Base-by-base conservation (phyloP, 129 eudicot genomes). In the Oenanthe sinensis region DNA sequence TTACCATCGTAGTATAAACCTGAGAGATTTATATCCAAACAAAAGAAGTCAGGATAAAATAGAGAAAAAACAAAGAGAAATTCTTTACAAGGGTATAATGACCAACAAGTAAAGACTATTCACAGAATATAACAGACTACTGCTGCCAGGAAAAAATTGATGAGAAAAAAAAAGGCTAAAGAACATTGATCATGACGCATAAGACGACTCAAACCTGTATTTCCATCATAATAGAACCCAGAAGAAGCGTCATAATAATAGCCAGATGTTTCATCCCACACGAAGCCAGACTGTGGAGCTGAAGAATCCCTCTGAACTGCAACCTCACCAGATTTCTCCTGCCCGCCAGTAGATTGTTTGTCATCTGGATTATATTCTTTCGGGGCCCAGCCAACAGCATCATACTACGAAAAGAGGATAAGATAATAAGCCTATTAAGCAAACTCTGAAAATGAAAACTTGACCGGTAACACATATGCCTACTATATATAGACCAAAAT, bases 231-330 rank as follows among this genome's bases (percentile, higher is more conserved):
- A 79, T 95, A 95, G 88, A 95, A 95, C 16, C 97, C 99, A 72
- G 97, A 95, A 83, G 91, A 82, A 76, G 99, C 96, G 87, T 95
- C 97, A 58, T 92, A 95, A 82, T 95, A 95, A 81, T 95, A 92
- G 75, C 99, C 97, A 78, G 97, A 95, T 37, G 97, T 91, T 90
- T 95, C 97, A 80, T 95, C 99, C 98, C 99, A 95, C 73, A 95
- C 95, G 63, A 95, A 95, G 55, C 99, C 99, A 81, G 97, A 87
- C 73, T 90, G 95, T 6, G 95, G 96, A 44, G 91, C 97, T 8
- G 87, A 86, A 75, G 87, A 80, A 72, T 86, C 92, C 74, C 74
- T 88, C 70, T 63, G 89, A 48, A 77, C 86, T 16, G 88, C 78
- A 67, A 71, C 79, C 71, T 77, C 91, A 42, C 89, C 84, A 68